Evolutionary conservation across 106 monocot genomes (phyloP).

Genomic region (Amphibolis antarctica): DNA sequence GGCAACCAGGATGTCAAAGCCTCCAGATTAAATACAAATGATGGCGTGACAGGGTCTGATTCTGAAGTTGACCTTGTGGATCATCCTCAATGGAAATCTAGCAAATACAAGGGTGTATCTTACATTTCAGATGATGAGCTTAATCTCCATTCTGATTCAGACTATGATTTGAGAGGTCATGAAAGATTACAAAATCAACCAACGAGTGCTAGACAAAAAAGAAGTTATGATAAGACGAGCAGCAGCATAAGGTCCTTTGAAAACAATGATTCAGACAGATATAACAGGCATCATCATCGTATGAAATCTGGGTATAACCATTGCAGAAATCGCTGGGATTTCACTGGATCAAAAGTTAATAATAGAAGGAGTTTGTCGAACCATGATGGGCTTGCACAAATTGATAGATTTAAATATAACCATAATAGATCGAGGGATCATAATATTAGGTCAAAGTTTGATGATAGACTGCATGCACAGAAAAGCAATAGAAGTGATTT

Average conservation of each 20-base stretch:
- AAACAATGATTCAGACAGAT: neutral
- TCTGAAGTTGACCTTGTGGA: slow-evolving; percentile 13
- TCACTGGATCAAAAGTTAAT: slow-evolving; percentile 2
- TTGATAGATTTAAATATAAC: neutral
- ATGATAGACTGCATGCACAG: neutral
- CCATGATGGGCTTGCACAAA: neutral
- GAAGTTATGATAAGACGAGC: slow-evolving; percentile 11
- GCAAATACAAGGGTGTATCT: slow-evolving; percentile 8
- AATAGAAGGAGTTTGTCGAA: slow-evolving; percentile 1
- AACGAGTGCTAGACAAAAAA: slow-evolving; percentile 1
- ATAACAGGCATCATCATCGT: neutral
- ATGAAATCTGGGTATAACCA: neutral
- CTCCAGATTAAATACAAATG: slow-evolving; percentile 23
- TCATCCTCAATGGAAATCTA: slow-evolving; percentile 29
- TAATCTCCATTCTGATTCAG: slow-evolving; percentile 10
- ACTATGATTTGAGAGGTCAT: slow-evolving; percentile 7
- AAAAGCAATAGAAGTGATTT: slow-evolving; percentile 5
- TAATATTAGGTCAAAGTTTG: neutral
- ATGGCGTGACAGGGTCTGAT: slow-evolving; percentile 11
- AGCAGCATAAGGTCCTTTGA: slow-evolving; percentile 19
- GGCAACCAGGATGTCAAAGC: slow-evolving; percentile 5
- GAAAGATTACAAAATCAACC: slow-evolving; percentile 7
- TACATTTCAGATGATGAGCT: slow-evolving; percentile 27
- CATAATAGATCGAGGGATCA: neutral
- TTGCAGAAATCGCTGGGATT: too few relatives aligned